These are phyloP conservation scores for Leccinum broughii DNA, from an alignment of 768 basidiomycete species.

Conservation along the genomic window DNA sequence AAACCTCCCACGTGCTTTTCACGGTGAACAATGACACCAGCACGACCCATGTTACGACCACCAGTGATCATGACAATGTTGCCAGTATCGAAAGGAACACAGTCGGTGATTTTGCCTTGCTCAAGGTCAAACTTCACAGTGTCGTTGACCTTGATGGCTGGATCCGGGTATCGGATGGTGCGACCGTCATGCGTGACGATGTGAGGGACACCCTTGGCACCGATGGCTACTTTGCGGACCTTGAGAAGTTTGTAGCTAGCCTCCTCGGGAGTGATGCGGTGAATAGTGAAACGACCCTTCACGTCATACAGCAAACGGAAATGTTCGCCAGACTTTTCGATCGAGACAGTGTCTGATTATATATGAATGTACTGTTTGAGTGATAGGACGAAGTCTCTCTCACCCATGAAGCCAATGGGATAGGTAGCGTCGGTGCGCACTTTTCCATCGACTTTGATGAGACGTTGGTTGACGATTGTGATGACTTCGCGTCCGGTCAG, in stretches of 20 bases:
- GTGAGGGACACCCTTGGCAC: conserved; percentile 92
- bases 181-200: conserved; percentile 99
- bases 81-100: conserved; percentile 94
- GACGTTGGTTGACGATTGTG: conserved; percentile 90
- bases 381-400: conserved; percentile 33
- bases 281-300: conserved; percentile 99
- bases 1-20: conserved; percentile 99
- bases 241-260: conserved; percentile 95
- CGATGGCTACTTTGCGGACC: conserved; percentile 89
- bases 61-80: conserved; percentile 98
- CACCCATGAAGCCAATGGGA: conserved; percentile 97
- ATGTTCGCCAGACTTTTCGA: conserved; percentile 98
- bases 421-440: conserved; percentile 97
- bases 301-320: conserved; percentile 99
- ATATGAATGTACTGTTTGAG: conserved; percentile 1
- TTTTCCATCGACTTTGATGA: conserved; percentile 98
- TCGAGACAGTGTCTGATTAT: conserved; percentile 82
- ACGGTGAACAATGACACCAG: conserved; percentile 92
- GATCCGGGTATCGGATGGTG: conserved; percentile 99
- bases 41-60: conserved; percentile 99
- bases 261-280: conserved; percentile 98
- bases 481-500: conserved; percentile 96
- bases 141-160: conserved; percentile 92
- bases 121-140: conserved; percentile 97
- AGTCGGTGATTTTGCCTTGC: conserved; percentile 89